phyloP scores from a whole-genome alignment of 257 asterid species.

The Rauvolfia tetraphylla region DNA sequence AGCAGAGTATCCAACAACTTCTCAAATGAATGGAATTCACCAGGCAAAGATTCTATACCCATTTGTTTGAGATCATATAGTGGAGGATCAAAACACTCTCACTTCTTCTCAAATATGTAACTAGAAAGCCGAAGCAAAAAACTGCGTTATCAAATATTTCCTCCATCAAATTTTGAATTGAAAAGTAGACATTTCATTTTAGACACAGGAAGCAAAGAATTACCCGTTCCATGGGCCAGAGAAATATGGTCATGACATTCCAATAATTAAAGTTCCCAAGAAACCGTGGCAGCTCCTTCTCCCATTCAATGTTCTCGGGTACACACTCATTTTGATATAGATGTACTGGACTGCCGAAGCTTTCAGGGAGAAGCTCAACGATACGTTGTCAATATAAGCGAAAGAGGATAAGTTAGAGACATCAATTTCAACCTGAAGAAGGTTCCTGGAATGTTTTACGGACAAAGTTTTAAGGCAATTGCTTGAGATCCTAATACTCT shows the following conservation, averaged over 20 bases:
- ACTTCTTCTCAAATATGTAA: background rate
- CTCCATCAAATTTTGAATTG: too few relatives aligned
- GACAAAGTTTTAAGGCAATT: background rate
- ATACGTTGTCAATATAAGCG: background rate
- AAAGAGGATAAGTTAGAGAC: background rate
- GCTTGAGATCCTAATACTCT: conserved; percentile 10
- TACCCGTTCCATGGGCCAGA: background rate
- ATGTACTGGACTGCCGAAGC: background rate
- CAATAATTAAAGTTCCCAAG: conserved; percentile 14
- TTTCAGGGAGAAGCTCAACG: background rate
- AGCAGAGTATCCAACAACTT: conserved; percentile 12
- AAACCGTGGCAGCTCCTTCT: background rate
- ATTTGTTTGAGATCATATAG: background rate
- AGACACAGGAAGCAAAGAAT: background rate
- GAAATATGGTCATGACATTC: background rate
- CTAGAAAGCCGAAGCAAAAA: background rate
- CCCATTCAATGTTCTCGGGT: background rate
- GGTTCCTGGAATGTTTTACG: background rate
- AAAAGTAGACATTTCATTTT: background rate
- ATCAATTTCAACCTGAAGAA: background rate
- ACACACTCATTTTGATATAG: background rate
- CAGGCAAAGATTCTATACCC: too few relatives aligned
- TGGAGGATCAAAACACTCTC: background rate
- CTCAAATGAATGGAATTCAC: too few relatives aligned
- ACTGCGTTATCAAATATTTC: conserved; percentile 2